phyloP scores from a whole-genome alignment of 108 stramenopile species.

The Nannochloropsis granulata region DNA sequence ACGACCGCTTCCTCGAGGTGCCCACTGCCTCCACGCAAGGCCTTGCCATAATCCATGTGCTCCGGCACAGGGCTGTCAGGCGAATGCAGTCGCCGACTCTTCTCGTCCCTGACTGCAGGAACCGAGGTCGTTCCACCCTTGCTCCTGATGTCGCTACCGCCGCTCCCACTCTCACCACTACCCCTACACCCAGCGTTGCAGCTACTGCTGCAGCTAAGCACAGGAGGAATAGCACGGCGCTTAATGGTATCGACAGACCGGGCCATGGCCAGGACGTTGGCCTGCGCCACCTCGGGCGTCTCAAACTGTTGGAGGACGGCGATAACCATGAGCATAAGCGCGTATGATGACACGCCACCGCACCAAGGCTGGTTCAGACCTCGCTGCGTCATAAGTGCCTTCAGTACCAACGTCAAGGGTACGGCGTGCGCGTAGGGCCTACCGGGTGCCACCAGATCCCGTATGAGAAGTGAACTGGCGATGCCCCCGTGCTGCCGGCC shows the following conservation, averaged over 20 bases:
- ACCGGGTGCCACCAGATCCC: neutral
- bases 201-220: neutral
- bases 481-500: constrained; percentile 78
- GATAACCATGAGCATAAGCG: constrained; percentile 65
- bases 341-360: constrained; percentile 84
- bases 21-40: neutral
- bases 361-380: constrained; percentile 85
- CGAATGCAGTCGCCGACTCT: neutral
- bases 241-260: neutral
- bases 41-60: neutral
- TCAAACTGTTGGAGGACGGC: constrained; percentile 55
- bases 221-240: neutral
- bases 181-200: neutral
- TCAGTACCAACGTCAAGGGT: constrained; percentile 63
- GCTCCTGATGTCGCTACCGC: neutral
- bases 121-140: neutral
- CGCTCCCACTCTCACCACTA: neutral
- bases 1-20: neutral
- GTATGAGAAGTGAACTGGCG: constrained; percentile 15
- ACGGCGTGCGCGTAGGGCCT: constrained; percentile 25
- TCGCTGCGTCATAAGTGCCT: constrained; percentile 44
- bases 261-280: constrained; percentile 1
- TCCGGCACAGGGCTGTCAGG: neutral
- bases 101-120: neutral
- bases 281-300: constrained; percentile 1